phyloP scores from a whole-genome alignment of 2,329 filamentous ascomycete species.

The Calonectria pauciramosa region DNA sequence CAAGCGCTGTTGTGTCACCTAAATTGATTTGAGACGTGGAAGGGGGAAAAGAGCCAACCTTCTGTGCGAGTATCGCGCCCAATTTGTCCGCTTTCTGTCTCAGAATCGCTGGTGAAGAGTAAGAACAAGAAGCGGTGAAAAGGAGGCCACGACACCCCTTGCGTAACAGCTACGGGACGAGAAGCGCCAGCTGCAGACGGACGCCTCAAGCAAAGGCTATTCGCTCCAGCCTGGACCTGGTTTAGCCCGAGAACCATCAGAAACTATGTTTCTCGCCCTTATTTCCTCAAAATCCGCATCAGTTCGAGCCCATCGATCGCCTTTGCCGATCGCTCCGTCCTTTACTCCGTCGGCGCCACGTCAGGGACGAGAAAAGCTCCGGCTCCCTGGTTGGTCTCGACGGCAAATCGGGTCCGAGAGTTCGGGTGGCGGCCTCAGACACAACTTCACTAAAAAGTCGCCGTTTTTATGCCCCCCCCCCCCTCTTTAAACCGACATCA shows the following conservation, averaged over 20 bases:
- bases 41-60: neutral
- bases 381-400: neutral
- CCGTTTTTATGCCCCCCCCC: neutral
- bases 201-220: neutral
- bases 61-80: neutral
- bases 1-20: neutral
- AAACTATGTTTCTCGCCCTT: neutral
- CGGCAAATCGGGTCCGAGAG: neutral
- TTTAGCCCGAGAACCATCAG: neutral
- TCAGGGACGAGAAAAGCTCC: neutral
- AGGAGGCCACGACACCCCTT: neutral
- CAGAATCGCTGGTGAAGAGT: neutral
- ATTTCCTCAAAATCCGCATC: neutral
- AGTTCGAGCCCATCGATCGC: neutral
- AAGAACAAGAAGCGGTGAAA: conserved; percentile 6
- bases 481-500: neutral
- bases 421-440: neutral
- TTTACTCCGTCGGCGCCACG: neutral
- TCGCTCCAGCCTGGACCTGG: neutral
- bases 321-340: neutral
- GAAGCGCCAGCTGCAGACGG: neutral
- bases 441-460: neutral
- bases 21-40: neutral
- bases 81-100: neutral
- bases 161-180: neutral